These are phyloP conservation scores for Polytrichum commune DNA, from an alignment of 225 moss, liverwort and hornwort genomes.

Conservation along the genomic window DNA sequence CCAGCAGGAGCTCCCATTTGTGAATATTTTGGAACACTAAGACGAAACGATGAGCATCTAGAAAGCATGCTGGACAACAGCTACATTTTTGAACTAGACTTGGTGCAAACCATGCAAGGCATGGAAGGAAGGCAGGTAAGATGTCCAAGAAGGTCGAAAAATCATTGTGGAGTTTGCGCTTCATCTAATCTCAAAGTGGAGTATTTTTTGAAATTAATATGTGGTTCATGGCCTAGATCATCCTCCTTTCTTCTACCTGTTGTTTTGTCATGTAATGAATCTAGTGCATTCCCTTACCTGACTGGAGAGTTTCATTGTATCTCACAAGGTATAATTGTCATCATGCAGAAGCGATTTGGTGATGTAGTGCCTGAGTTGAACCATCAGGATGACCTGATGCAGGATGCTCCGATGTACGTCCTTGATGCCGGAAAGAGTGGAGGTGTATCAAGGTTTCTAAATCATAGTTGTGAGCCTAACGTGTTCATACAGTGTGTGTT, in stretches of 20 bases:
- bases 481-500: slow-evolving; percentile 64
- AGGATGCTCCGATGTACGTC: slow-evolving; percentile 40
- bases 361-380: slow-evolving; percentile 30
- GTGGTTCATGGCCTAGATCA: too few relatives aligned
- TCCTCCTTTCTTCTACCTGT: too few relatives aligned
- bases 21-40: slow-evolving; percentile 59
- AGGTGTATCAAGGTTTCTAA: slow-evolving; percentile 60
- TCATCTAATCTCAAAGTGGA: too few relatives aligned
- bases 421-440: slow-evolving; percentile 65
- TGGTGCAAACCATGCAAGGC: slow-evolving; percentile 60
- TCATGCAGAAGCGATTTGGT: slow-evolving; percentile 48
- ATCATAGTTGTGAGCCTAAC: slow-evolving; percentile 70
- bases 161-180: too few relatives aligned
- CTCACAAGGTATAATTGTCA: too few relatives aligned
- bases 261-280: too few relatives aligned
- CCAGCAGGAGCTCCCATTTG: slow-evolving; percentile 66
- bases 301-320: too few relatives aligned
- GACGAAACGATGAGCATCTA: slow-evolving; percentile 50
- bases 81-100: slow-evolving; percentile 65
- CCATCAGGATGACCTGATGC: slow-evolving; percentile 31
- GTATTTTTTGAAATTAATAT: too few relatives aligned
- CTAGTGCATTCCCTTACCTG: too few relatives aligned
- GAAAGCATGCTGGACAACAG: slow-evolving; percentile 67
- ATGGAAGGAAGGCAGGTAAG: slow-evolving; percentile 59
- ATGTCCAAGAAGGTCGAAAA: too few relatives aligned